Evolutionary conservation across 176 grass and related monocot species (phyloP).

Genomic region (Musa acuminata): DNA sequence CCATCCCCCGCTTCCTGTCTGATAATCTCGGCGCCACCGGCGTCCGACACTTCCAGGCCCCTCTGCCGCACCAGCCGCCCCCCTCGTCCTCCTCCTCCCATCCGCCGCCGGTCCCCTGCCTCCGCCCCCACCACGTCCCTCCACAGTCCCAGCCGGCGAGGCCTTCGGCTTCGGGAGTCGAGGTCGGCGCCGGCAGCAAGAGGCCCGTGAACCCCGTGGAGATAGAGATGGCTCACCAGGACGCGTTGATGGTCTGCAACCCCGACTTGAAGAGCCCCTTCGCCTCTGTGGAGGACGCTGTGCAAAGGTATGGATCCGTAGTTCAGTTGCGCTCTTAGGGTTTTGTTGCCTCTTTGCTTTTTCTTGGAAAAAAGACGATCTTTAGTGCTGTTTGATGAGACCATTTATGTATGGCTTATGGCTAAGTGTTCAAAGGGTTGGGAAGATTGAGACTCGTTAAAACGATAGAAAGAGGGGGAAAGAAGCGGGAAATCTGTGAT

Average conservation of each 20-base stretch:
- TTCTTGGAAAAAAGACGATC: neutral
- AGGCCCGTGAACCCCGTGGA: slow-evolving; percentile 48
- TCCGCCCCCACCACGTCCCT: slow-evolving; percentile 18
- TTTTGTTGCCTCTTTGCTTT: neutral
- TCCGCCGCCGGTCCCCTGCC: slow-evolving; percentile 5
- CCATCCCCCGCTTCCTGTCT: slow-evolving; percentile 90
- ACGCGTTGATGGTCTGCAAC: slow-evolving; percentile 79
- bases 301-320: slow-evolving; percentile 47
- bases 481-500: too few species aligned
- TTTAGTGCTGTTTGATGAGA: too few species aligned
- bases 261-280: slow-evolving; percentile 78
- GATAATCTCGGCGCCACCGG: slow-evolving; percentile 88
- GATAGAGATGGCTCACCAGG: slow-evolving; percentile 93
- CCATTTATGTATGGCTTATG: too few species aligned
- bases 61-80: neutral
- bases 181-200: slow-evolving; percentile 2
- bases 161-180: neutral
- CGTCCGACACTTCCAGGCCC: slow-evolving; percentile 36
- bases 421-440: too few species aligned
- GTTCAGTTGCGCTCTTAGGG: neutral
- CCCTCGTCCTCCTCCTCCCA: slow-evolving; percentile 2
- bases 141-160: slow-evolving; percentile 25
- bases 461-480: too few species aligned
- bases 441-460: too few species aligned
- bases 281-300: slow-evolving; percentile 78